Evolutionary conservation across 768 basidiomycete genomes (phyloP), one percentile per base, ranked within the genome.

Genomic region (Trametes cubensis): DNA sequence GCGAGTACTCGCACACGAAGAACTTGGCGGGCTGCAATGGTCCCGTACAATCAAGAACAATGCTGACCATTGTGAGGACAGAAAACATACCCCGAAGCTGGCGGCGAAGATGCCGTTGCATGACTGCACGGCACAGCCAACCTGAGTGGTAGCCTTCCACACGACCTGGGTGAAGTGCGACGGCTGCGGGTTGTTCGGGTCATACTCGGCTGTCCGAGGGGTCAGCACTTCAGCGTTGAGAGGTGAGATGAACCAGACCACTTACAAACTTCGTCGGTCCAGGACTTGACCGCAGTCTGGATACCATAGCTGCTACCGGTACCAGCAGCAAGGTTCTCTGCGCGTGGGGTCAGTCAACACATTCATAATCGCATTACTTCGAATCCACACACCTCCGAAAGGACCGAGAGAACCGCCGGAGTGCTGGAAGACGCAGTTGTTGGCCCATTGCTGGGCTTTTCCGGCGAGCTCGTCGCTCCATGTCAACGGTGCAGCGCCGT

Each of bases 291-390:
- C 18, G 82, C 88, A 0, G 71, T 48, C 13, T 72, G 54, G 60
- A 89, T 85, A 50, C 69, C 75, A 69, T 81, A 88, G 28, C 66
- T 68, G 23, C 69, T 66, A 17, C 85, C 86, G n/a, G 86, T 86
- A 10, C 88, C 89, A 56, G 88, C 89, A 57, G 89, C 87, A 63
- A 91, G 73, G 67, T 92, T 91, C 75, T 91, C 89, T 87, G 70
- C n/a, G 66, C 26, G 34, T 34, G 10, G 34, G 40, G 17, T 0
- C n/a, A 1, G 23, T 23, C n/a, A n/a, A 45, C 21, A 61, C 45
- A n/a, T n/a, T n/a, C n/a, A n/a, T 17, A 30, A 28, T 25, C 4
- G 17, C 4, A 18, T 13, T 8, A 3, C 4, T 4, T n/a, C 3
- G 2, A 18, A 10, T 28, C 14, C n/a, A 59, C 66, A 65, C 61